phyloP scores from a whole-genome alignment of 352 stramenopile species.

The Phytophthora nicotianae region DNA sequence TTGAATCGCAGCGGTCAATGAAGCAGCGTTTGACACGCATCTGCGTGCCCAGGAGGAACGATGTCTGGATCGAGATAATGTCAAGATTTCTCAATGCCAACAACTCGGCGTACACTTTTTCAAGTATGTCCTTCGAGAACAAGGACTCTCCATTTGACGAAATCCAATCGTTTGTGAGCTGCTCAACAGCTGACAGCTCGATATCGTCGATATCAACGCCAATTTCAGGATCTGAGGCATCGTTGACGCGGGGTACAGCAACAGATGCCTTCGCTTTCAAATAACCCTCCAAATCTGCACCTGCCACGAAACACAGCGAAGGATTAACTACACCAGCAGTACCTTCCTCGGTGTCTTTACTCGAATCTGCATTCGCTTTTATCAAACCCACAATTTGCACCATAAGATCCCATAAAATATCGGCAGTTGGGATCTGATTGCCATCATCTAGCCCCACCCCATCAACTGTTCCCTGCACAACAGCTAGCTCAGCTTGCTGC shows the following conservation, averaged over 20 bases:
- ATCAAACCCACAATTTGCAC: slow-evolving; percentile 16
- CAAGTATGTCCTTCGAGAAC: slow-evolving; percentile 22
- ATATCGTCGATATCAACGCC: slow-evolving; percentile 1
- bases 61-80: slow-evolving; percentile 32
- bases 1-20: slow-evolving; percentile 3
- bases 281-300: slow-evolving; percentile 17
- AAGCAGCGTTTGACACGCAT: slow-evolving; percentile 20
- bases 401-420: slow-evolving; percentile 21
- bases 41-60: slow-evolving; percentile 41
- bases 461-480: neutral
- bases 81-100: slow-evolving; percentile 10
- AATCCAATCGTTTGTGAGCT: slow-evolving; percentile 14
- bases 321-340: neutral
- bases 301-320: slow-evolving; percentile 1
- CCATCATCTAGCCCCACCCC: neutral
- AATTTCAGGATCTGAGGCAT: neutral
- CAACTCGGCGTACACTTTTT: slow-evolving; percentile 33
- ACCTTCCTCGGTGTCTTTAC: neutral
- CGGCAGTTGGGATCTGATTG: neutral
- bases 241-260: neutral
- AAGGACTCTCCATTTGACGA: neutral
- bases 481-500: slow-evolving; percentile 22
- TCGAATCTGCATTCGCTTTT: neutral
- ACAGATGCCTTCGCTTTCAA: slow-evolving; percentile 7
- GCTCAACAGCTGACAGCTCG: slow-evolving; percentile 21